A percentile compares a stretch with the other conserved stretches of the same genome.
These are phyloP conservation scores for Aspergillus nanangensis DNA, from an alignment of 495 filamentous ascomycete species.

Conservation along the genomic window DNA sequence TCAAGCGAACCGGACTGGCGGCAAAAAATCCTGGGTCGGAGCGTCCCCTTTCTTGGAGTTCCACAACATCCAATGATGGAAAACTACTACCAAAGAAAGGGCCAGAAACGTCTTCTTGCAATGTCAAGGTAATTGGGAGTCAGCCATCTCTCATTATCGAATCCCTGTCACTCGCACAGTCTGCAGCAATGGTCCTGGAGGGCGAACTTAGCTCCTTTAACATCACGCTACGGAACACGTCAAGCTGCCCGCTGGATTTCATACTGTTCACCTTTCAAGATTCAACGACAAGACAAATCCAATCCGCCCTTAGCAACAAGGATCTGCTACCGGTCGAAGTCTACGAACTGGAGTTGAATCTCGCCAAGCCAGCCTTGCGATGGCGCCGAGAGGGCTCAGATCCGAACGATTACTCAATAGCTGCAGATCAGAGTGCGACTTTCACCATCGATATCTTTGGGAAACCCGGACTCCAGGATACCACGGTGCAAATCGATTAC, in stretches of 20 bases:
- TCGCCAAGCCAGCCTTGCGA: slow-evolving; percentile 68
- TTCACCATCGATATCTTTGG: slow-evolving; percentile 84
- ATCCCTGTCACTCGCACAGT: slow-evolving; percentile 73
- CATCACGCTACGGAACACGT: slow-evolving; percentile 76
- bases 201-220: slow-evolving; percentile 75
- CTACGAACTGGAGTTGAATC: slow-evolving; percentile 78
- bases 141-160: slow-evolving; percentile 76
- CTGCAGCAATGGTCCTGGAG: slow-evolving; percentile 86
- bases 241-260: slow-evolving; percentile 73
- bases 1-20: slow-evolving; percentile 66
- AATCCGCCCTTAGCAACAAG: slow-evolving; percentile 67
- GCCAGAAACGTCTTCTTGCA: slow-evolving; percentile 28
- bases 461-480: slow-evolving; percentile 78
- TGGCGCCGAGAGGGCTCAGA: slow-evolving; percentile 53
- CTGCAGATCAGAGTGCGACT: slow-evolving; percentile 61
- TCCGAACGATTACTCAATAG: slow-evolving; percentile 50
- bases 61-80: slow-evolving; percentile 41
- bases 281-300: slow-evolving; percentile 73
- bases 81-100: slow-evolving; percentile 33
- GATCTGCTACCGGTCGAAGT: slow-evolving; percentile 72
- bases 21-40: slow-evolving; percentile 51
- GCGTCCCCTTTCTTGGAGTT: slow-evolving; percentile 54
- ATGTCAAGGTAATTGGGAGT: slow-evolving; percentile 65
- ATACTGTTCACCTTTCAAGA: slow-evolving; percentile 85
- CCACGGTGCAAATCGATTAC: slow-evolving; percentile 80